These are phyloP conservation scores for Plectosphaerella plurivora DNA, from an alignment of 2,329 filamentous ascomycete species.

Conservation along the genomic window DNA sequence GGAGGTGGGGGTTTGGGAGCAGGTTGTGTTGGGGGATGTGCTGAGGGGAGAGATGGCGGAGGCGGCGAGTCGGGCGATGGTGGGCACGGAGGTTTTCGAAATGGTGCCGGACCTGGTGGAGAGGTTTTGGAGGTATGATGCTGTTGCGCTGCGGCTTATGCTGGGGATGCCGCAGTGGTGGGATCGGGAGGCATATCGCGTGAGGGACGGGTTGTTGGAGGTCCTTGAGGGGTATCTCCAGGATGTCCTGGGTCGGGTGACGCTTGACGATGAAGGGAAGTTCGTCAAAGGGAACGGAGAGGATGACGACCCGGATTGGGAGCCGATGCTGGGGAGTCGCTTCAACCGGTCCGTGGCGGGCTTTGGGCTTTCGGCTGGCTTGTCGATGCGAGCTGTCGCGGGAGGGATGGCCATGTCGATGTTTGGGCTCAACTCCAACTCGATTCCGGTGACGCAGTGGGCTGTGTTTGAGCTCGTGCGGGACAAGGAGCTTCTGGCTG, in stretches of 20 bases:
- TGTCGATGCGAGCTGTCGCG: slow-evolving; percentile 8
- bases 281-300: slow-evolving; percentile 11
- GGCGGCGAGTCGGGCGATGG: slow-evolving; percentile 11
- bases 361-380: slow-evolving; percentile 13
- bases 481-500: slow-evolving; percentile 14
- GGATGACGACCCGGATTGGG: slow-evolving; percentile 16
- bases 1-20: slow-evolving; percentile 13
- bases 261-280: neutral
- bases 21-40: slow-evolving; percentile 12
- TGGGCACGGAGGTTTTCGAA: slow-evolving; percentile 16
- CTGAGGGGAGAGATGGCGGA: slow-evolving; percentile 15
- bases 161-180: slow-evolving; percentile 17
- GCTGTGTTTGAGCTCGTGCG: slow-evolving; percentile 19
- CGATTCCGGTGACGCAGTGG: slow-evolving; percentile 22
- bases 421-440: slow-evolving; percentile 19
- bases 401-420: slow-evolving; percentile 7
- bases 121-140: slow-evolving; percentile 19
- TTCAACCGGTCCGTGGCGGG: slow-evolving; percentile 13
- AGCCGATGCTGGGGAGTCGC: slow-evolving; percentile 20
- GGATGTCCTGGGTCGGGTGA: slow-evolving; percentile 8
- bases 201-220: slow-evolving; percentile 11
- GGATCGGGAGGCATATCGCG: slow-evolving; percentile 9
- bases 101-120: slow-evolving; percentile 18
- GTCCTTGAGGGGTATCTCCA: slow-evolving; percentile 9
- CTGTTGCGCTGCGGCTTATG: slow-evolving; percentile 11